phyloP scores from a whole-genome alignment of 352 stramenopile genomes.

The Phytophthora ramorum region DNA sequence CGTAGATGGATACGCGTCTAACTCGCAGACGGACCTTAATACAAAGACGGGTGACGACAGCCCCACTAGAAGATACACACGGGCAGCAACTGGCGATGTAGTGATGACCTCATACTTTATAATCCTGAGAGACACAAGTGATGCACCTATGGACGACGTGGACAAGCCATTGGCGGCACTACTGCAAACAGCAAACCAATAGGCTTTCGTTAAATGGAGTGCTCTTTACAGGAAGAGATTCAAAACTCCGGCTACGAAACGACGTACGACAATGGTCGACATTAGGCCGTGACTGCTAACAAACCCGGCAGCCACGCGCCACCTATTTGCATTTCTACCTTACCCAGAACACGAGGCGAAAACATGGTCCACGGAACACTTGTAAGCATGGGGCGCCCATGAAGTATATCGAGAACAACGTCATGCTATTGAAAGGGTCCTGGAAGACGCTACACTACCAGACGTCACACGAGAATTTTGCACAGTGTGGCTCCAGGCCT shows the following conservation, averaged over 20 bases:
- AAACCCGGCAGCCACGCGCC: background rate
- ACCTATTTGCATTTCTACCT: conserved; percentile 1
- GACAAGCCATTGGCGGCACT: background rate
- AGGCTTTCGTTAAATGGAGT: conserved; percentile 6
- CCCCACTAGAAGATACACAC: too few relatives aligned
- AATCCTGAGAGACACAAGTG: background rate
- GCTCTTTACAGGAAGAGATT: background rate
- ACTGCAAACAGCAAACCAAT: background rate
- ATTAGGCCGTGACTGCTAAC: background rate
- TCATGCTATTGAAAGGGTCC: background rate
- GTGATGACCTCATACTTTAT: background rate
- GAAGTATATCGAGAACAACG: background rate
- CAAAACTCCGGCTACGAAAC: background rate
- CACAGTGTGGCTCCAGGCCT: too few relatives aligned
- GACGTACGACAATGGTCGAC: too few relatives aligned
- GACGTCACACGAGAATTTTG: too few relatives aligned
- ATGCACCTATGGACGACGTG: background rate
- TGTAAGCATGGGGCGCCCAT: background rate
- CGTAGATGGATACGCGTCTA: too few relatives aligned
- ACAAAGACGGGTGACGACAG: too few relatives aligned
- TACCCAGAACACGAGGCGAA: conserved; percentile 8
- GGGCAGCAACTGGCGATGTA: background rate
- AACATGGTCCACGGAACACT: background rate
- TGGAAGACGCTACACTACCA: background rate
- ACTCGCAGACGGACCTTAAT: too few relatives aligned